phyloP scores from a whole-genome alignment of 2,329 filamentous ascomycete species.

The Epichloe elymi region DNA sequence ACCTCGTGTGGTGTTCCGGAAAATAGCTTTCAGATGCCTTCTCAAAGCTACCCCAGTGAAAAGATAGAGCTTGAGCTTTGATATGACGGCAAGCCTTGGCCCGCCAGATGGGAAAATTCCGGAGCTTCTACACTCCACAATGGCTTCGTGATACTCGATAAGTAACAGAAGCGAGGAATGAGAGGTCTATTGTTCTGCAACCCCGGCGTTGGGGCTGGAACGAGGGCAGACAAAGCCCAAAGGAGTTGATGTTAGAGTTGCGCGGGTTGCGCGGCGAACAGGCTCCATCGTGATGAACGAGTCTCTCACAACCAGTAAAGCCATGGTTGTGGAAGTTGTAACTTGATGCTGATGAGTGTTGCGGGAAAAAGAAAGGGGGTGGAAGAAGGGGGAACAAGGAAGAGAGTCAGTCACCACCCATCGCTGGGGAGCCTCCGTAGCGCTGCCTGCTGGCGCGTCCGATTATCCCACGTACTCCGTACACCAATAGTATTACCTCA shows the following conservation, averaged over 20 bases:
- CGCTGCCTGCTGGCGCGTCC: too few relatives aligned
- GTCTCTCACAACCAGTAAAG: neutral
- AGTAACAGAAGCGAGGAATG: conserved; percentile 14
- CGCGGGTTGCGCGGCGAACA: neutral
- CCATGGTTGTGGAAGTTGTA: conserved; percentile 1
- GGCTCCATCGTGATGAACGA: neutral
- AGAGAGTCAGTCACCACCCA: neutral
- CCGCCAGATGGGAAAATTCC: neutral
- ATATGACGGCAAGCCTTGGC: neutral
- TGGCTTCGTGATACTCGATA: conserved; percentile 11
- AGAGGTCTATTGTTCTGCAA: conserved; percentile 27
- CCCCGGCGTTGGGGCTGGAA: conserved; percentile 37
- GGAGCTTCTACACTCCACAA: conserved; percentile 9
- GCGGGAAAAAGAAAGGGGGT: neutral
- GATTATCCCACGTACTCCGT: too few relatives aligned
- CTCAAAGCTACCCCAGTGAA: neutral
- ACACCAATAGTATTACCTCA: too few relatives aligned
- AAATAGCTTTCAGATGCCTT: neutral
- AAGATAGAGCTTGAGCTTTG: neutral
- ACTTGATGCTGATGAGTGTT: neutral
- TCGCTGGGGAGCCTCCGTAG: too few relatives aligned
- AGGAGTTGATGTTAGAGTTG: neutral
- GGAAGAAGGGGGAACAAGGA: neutral
- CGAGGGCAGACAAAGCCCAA: neutral
- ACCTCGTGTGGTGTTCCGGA: neutral